Conservation (phyloP, 331 rosid genomes). For the Acacia concinna region DNA sequence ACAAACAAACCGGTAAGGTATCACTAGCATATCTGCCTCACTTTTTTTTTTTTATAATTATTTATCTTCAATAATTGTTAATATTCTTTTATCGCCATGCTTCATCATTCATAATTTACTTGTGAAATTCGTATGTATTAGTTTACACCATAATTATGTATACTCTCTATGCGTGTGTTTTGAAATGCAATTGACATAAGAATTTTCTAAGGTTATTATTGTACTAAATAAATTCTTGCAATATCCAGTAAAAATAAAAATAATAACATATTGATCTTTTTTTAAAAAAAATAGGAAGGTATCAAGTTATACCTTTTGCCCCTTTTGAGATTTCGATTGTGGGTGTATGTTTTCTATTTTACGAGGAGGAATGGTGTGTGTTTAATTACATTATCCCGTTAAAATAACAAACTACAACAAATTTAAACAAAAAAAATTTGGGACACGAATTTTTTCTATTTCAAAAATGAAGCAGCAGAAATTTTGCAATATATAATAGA, state of each 20-base stretch:
- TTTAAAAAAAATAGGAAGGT: too few relatives aligned
- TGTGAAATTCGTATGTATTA: neutral
- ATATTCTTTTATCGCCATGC: neutral
- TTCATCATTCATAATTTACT: neutral
- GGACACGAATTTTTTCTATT: neutral
- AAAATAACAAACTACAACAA: too few relatives aligned
- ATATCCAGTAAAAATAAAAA: too few relatives aligned
- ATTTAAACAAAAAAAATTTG: too few relatives aligned
- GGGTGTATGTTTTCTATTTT: too few relatives aligned
- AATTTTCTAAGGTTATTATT: too few relatives aligned
- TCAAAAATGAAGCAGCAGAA: neutral
- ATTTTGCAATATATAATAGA: too few relatives aligned
- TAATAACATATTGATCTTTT: too few relatives aligned
- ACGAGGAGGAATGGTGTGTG: too few relatives aligned
- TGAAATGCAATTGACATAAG: neutral
- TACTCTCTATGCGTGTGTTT: neutral
- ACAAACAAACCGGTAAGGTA: neutral
- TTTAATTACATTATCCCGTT: neutral
- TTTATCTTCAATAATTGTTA: slow-evolving; percentile 12
- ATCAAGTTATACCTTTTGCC: too few relatives aligned
- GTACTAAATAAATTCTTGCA: neutral
- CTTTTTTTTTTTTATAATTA: neutral
- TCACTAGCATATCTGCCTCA: neutral
- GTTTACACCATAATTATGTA: neutral
- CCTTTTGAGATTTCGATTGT: too few relatives aligned